Evolutionary conservation across 305 asterid genomes (phyloP).

Genomic region (Solanum hybrid): DNA sequence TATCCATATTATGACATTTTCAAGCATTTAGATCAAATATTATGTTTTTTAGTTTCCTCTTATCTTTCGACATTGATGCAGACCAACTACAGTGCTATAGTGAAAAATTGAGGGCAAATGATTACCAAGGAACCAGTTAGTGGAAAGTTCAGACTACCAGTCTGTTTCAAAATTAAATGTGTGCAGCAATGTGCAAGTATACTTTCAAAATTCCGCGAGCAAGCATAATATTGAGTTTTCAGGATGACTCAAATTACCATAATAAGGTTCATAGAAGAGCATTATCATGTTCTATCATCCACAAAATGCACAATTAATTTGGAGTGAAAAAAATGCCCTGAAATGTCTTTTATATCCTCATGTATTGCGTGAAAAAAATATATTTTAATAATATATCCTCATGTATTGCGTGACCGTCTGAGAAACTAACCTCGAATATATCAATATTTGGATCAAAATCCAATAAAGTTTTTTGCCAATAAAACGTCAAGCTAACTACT

Average conservation of each 20-base stretch:
- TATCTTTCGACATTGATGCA: neutral
- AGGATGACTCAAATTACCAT: neutral
- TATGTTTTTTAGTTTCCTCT: neutral
- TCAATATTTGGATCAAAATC: neutral
- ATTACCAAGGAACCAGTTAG: neutral
- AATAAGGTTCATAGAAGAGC: neutral
- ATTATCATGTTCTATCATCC: neutral
- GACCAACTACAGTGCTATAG: neutral
- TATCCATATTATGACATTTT: neutral
- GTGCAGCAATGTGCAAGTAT: neutral
- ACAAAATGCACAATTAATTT: neutral
- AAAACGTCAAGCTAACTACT: neutral
- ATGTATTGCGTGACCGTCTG: neutral
- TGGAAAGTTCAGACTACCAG: neutral
- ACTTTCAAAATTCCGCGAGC: neutral
- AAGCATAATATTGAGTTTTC: neutral
- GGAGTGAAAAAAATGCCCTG: neutral
- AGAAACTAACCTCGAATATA: neutral
- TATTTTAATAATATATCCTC: neutral
- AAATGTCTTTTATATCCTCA: neutral
- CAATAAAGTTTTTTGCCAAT: neutral
- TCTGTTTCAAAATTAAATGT: neutral
- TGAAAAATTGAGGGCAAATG: neutral
- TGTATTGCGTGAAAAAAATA: neutral
- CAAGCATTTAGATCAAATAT: neutral